phyloP scores from a whole-genome alignment of 495 filamentous ascomycete species.

The Barbatosphaeria neglecta region DNA sequence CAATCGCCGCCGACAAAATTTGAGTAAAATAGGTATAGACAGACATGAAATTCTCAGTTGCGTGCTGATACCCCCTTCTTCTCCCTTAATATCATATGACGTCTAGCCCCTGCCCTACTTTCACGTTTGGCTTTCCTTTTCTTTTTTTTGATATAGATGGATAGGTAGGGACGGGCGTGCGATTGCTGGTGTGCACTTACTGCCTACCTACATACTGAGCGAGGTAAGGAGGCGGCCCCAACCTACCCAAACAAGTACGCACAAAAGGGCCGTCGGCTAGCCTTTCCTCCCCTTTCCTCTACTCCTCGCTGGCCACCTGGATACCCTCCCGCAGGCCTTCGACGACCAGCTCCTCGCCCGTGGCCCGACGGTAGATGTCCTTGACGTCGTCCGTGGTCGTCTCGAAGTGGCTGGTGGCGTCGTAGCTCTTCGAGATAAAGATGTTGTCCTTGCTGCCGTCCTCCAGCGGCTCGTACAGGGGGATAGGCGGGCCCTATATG shows the following conservation, averaged over 20 bases:
- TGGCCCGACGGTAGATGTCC: slow-evolving; percentile 81
- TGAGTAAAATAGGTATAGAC: too few relatives aligned
- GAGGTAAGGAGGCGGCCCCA: background rate
- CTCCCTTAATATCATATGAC: too few relatives aligned
- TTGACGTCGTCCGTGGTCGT: slow-evolving; percentile 80
- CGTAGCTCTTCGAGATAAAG: slow-evolving; percentile 97
- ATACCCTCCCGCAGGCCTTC: slow-evolving; percentile 46
- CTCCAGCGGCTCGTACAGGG: slow-evolving; percentile 84
- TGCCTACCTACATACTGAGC: too few relatives aligned
- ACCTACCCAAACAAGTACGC: background rate
- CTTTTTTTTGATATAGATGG: too few relatives aligned
- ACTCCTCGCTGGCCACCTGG: slow-evolving; percentile 42
- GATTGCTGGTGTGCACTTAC: too few relatives aligned
- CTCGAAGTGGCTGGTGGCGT: slow-evolving; percentile 96
- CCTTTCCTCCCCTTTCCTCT: background rate
- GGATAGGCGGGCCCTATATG: slow-evolving; percentile 74
- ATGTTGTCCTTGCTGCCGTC: slow-evolving; percentile 81
- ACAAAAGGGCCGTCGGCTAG: background rate
- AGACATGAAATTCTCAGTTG: too few relatives aligned
- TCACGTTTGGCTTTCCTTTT: too few relatives aligned
- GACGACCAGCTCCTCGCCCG: slow-evolving; percentile 75
- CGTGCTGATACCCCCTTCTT: too few relatives aligned
- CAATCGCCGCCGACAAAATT: too few relatives aligned
- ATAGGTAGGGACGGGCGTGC: too few relatives aligned
- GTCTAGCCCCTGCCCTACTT: too few relatives aligned